Evolutionary conservation across 805 yeast species (phyloP).

Genomic region (Lachancea quebecensis): DNA sequence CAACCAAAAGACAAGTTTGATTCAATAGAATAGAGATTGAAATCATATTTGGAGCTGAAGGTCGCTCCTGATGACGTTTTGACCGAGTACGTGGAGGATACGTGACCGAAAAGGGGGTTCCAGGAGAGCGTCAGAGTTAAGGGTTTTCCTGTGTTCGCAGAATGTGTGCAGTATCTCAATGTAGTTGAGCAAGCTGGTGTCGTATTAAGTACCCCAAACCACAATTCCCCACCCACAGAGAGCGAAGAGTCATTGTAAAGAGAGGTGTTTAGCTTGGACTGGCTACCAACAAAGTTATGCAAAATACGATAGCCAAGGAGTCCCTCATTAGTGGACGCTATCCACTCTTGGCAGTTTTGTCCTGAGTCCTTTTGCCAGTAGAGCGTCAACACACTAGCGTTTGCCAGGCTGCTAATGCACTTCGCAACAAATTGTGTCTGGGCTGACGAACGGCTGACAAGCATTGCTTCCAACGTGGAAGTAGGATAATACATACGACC

Average conservation of each 20-base stretch:
- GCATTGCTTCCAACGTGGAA: conserved; percentile 80
- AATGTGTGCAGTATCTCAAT: conserved; percentile 73
- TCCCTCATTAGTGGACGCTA: conserved; percentile 79
- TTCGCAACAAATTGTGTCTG: conserved; percentile 62
- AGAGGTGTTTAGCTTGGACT: conserved; percentile 35
- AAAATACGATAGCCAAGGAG: conserved; percentile 74
- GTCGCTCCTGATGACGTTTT: conserved; percentile 70
- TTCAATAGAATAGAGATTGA: conserved; percentile 84
- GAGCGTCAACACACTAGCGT: conserved; percentile 54
- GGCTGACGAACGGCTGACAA: conserved; percentile 53
- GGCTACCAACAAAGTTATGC: conserved; percentile 48
- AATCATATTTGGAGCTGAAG: conserved; percentile 78
- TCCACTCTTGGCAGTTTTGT: conserved; percentile 59
- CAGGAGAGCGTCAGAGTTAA: conserved; percentile 77
- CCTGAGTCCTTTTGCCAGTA: conserved; percentile 64
- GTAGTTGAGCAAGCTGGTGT: conserved; percentile 89
- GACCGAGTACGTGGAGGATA: conserved; percentile 82
- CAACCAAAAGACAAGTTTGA: conserved; percentile 82
- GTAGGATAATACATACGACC: conserved; percentile 89
- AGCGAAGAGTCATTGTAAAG: conserved; percentile 56
- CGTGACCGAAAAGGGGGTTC: conserved; percentile 85
- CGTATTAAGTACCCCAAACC: conserved; percentile 79
- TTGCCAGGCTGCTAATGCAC: conserved; percentile 63
- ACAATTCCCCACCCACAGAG: conserved; percentile 77
- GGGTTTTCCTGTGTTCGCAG: conserved; percentile 84